phyloP scores from a whole-genome alignment of 2,329 filamentous ascomycete species.

The Pseudogymnoascus sp. region DNA sequence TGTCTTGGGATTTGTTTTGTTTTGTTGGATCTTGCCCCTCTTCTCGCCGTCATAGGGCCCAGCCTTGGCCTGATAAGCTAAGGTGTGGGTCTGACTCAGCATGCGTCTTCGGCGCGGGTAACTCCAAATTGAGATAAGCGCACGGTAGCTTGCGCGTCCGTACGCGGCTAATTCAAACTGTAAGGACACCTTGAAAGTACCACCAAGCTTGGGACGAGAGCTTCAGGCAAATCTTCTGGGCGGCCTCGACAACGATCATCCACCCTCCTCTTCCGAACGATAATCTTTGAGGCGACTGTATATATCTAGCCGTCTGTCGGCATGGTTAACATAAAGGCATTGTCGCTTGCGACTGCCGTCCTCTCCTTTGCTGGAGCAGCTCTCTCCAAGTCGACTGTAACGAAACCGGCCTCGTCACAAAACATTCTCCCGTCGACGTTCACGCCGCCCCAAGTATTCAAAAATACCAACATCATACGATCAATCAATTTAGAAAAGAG shows the following conservation, averaged over 20 bases:
- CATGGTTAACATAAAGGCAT: slow-evolving; percentile 26
- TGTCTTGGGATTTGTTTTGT: slow-evolving; percentile 6
- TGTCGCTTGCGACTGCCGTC: slow-evolving; percentile 48
- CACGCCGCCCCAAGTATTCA: slow-evolving; percentile 82
- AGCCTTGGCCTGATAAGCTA: slow-evolving; percentile 4
- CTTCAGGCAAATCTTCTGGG: slow-evolving; percentile 5
- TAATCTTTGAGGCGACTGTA: slow-evolving; percentile 2
- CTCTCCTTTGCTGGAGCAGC: slow-evolving; percentile 41
- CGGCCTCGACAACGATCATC: slow-evolving; percentile 8
- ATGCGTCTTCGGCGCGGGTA: not conserved
- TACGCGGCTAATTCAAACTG: slow-evolving; percentile 9
- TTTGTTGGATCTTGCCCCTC: slow-evolving; percentile 7
- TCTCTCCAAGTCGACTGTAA: slow-evolving; percentile 25
- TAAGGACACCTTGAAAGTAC: slow-evolving; percentile 11
- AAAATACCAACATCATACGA: slow-evolving; percentile 86
- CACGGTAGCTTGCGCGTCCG: not conserved
- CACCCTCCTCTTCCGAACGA: not conserved
- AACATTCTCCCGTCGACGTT: slow-evolving; percentile 58
- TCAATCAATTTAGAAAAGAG: slow-evolving; percentile 89
- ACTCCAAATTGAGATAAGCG: slow-evolving; percentile 5
- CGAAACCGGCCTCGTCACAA: slow-evolving; percentile 44
- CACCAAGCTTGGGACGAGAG: slow-evolving; percentile 8
- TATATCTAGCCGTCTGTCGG: slow-evolving; percentile 3
- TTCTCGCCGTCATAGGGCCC: slow-evolving; percentile 6
- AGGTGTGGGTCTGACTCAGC: slow-evolving; percentile 7